A percentile compares a stretch with the other conserved stretches of the same genome.
phyloP scores from a whole-genome alignment of 495 filamentous ascomycete genomes.

The Geoglossum glabrum region DNA sequence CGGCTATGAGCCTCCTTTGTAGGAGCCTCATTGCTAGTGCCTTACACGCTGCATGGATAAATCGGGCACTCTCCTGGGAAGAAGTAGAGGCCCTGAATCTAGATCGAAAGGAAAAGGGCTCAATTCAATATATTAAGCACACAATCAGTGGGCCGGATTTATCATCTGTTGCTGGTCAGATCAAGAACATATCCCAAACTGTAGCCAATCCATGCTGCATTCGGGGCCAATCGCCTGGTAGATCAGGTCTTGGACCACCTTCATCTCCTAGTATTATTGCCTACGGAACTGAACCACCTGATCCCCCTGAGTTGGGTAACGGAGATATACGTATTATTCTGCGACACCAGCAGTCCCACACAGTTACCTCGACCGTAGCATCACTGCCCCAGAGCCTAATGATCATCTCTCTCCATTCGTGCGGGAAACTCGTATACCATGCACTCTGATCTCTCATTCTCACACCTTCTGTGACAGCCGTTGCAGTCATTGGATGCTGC shows the following conservation, averaged over 20 bases:
- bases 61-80: neutral
- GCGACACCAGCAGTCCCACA: neutral
- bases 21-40: too few species aligned
- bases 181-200: neutral
- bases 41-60: too few species aligned
- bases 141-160: slow-evolving; percentile 28
- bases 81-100: slow-evolving; percentile 5
- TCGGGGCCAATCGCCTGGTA: neutral
- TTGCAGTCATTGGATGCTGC: slow-evolving; percentile 93
- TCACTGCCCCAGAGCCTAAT: slow-evolving; percentile 29
- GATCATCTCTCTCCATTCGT: slow-evolving; percentile 89
- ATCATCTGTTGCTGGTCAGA: slow-evolving; percentile 11
- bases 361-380: neutral
- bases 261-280: neutral
- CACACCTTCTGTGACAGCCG: slow-evolving; percentile 65
- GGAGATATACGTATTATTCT: neutral
- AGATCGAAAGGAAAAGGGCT: slow-evolving; percentile 19
- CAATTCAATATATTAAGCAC: slow-evolving; percentile 14
- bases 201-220: neutral
- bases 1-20: too few species aligned
- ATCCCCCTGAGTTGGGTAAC: neutral
- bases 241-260: neutral
- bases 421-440: slow-evolving; percentile 91
- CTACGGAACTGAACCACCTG: neutral
- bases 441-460: slow-evolving; percentile 66